Evolutionary conservation across 371 early-diverging fungal genomes (phyloP).

Genomic region (Lichtheimia corymbifera): DNA sequence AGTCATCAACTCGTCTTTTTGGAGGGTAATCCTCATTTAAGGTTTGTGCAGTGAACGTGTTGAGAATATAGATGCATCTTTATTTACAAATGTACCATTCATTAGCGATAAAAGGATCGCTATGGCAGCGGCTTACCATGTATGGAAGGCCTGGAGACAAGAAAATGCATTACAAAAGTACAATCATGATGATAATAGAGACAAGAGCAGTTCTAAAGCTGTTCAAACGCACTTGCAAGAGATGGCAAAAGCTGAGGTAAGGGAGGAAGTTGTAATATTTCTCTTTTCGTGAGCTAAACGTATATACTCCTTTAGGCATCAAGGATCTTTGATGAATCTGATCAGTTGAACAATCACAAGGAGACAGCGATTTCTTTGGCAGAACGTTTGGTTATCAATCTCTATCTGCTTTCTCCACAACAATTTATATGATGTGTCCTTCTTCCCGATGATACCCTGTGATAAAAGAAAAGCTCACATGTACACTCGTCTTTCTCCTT

Average conservation of each 20-base stretch:
- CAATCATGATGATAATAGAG: neutral
- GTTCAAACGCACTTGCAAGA: slow-evolving; percentile 11
- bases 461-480: too few relatives aligned
- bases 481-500: too few relatives aligned
- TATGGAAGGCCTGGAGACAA: slow-evolving; percentile 43
- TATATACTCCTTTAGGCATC: slow-evolving; percentile 9
- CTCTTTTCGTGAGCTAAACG: neutral
- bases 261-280: neutral
- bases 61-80: neutral
- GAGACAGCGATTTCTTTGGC: slow-evolving; percentile 35
- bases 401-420: slow-evolving; percentile 39
- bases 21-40: slow-evolving; percentile 22
- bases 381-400: slow-evolving; percentile 31
- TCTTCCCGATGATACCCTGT: too few relatives aligned
- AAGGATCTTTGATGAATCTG: slow-evolving; percentile 18
- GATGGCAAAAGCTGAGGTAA: slow-evolving; percentile 20
- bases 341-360: slow-evolving; percentile 33
- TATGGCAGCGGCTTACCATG: slow-evolving; percentile 52
- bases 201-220: slow-evolving; percentile 8
- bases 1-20: slow-evolving; percentile 34
- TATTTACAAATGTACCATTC: neutral
- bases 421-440: too few relatives aligned
- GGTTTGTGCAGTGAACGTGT: slow-evolving; percentile 12
- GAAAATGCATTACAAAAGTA: slow-evolving; percentile 17
- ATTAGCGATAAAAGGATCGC: slow-evolving; percentile 49